These are phyloP conservation scores for Toxicodendron radicans DNA, from an alignment of 345 rosid species.

Conservation along the genomic window DNA sequence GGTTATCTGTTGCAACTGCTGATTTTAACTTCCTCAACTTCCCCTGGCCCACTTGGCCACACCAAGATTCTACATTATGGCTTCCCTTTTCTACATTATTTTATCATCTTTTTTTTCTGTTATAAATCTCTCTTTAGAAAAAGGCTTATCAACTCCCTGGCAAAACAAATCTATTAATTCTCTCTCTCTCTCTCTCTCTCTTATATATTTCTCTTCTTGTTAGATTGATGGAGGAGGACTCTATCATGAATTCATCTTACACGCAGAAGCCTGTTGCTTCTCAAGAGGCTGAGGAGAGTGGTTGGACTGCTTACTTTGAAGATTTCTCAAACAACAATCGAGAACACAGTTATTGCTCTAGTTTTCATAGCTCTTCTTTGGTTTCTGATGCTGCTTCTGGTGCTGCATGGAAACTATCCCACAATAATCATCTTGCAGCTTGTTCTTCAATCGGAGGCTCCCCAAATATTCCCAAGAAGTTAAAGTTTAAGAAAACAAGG, in stretches of 20 bases:
- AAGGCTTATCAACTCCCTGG: conserved; percentile 6
- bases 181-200: conserved; percentile 2
- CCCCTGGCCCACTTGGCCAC: conserved; percentile 31
- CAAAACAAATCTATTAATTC: background rate
- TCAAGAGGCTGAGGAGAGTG: conserved; percentile 61
- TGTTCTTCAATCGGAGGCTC: conserved; percentile 18
- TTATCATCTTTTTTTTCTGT: conserved; percentile 14
- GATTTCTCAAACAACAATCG: conserved; percentile 49
- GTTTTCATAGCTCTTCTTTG: conserved; percentile 51
- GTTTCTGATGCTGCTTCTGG: conserved; percentile 73
- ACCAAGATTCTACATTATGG: conserved; percentile 36
- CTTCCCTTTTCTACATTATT: conserved; percentile 25
- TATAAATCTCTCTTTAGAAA: conserved; percentile 22
- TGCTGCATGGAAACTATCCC: conserved; percentile 41
- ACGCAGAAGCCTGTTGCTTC: conserved; percentile 17
- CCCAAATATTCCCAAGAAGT: conserved; percentile 32
- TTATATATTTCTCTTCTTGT: background rate
- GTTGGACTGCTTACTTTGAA: conserved; percentile 83
- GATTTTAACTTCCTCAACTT: conserved; percentile 45
- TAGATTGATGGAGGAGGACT: conserved; percentile 25
- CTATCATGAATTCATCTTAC: conserved; percentile 23
- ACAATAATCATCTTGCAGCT: conserved; percentile 10
- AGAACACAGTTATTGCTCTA: conserved; percentile 34
- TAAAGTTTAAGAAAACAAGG: conserved; percentile 54
- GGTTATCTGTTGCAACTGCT: conserved; percentile 41